Percentiles rank a stretch among this genome's conserved stretches.
These are phyloP conservation scores for Candida ovalis DNA, from an alignment of 805 yeast genomes.

Conservation along the genomic window DNA sequence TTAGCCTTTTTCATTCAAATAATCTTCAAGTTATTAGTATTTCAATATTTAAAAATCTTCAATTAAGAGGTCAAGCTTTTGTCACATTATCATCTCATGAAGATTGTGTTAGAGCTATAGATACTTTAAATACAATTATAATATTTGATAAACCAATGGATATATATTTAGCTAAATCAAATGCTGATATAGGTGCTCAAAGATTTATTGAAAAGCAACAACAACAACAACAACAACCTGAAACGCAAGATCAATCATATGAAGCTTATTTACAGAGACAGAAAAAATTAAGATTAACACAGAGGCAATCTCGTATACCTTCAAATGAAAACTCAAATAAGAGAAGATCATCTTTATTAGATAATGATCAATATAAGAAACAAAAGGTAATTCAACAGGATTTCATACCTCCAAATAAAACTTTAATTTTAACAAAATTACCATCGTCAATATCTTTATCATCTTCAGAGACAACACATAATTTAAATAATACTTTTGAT, in stretches of 20 bases:
- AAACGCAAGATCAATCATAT: constrained; percentile 12
- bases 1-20: constrained; percentile 44
- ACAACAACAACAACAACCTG: constrained; percentile 5
- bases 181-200: constrained; percentile 38
- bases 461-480: constrained; percentile 30
- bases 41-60: constrained; percentile 56
- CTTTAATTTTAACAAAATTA: constrained; percentile 57
- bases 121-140: constrained; percentile 36
- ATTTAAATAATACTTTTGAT: constrained; percentile 45
- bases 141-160: constrained; percentile 47
- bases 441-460: not conserved
- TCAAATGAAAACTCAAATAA: constrained; percentile 15
- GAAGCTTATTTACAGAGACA: constrained; percentile 19
- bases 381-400: constrained; percentile 31
- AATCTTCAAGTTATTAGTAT: constrained; percentile 41
- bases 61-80: constrained; percentile 81
- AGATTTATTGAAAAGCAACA: constrained; percentile 2
- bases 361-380: constrained; percentile 12
- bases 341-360: constrained; percentile 11
- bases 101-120: constrained; percentile 44
- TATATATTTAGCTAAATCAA: constrained; percentile 39
- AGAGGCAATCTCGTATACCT: constrained; percentile 3
- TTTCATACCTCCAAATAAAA: constrained; percentile 51
- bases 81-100: constrained; percentile 46
- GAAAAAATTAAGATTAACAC: constrained; percentile 20